Evolutionary conservation across 768 basidiomycete genomes (phyloP).

Genomic region (Hypsizygus marmoreus): DNA sequence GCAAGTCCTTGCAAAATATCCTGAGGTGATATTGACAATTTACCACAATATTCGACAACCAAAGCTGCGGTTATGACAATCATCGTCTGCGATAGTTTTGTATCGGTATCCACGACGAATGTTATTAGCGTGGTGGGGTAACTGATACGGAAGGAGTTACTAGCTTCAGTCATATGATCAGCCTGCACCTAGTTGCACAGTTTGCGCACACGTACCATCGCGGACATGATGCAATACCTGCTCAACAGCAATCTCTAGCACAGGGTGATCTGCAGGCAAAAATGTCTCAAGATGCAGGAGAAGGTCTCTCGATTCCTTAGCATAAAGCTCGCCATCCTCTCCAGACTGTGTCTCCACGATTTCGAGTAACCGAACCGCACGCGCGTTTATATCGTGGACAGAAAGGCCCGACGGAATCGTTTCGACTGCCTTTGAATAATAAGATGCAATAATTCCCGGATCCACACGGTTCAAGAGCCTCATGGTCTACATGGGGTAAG

Average conservation of each 20-base stretch:
- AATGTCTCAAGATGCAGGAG: slow-evolving; percentile 39
- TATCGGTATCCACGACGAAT: slow-evolving; percentile 39
- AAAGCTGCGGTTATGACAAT: slow-evolving; percentile 71
- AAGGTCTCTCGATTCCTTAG: slow-evolving; percentile 46
- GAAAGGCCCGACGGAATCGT: slow-evolving; percentile 34
- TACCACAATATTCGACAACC: slow-evolving; percentile 60
- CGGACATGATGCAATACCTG: slow-evolving; percentile 51
- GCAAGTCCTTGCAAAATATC: slow-evolving; percentile 51
- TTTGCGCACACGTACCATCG: slow-evolving; percentile 42
- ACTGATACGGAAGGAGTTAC: slow-evolving; percentile 39
- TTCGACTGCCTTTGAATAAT: slow-evolving; percentile 48
- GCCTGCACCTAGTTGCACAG: too few relatives aligned
- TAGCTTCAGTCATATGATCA: slow-evolving; percentile 32
- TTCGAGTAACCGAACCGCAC: slow-evolving; percentile 53
- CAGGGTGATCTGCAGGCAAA: slow-evolving; percentile 31
- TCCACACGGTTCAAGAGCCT: slow-evolving; percentile 61
- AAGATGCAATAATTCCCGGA: slow-evolving; percentile 53
- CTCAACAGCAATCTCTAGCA: slow-evolving; percentile 62
- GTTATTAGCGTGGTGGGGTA: slow-evolving; percentile 49
- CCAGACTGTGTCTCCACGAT: slow-evolving; percentile 46
- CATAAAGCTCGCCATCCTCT: slow-evolving; percentile 62
- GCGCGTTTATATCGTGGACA: slow-evolving; percentile 40
- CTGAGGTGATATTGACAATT: slow-evolving; percentile 49
- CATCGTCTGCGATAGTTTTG: slow-evolving; percentile 52
- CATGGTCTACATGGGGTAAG: slow-evolving; percentile 53